A percentile compares a stretch with the other conserved stretches of the same genome.
Conservation (phyloP, 2,329 filamentous ascomycete genomes). For the Alternaria hordeiaustralica region DNA sequence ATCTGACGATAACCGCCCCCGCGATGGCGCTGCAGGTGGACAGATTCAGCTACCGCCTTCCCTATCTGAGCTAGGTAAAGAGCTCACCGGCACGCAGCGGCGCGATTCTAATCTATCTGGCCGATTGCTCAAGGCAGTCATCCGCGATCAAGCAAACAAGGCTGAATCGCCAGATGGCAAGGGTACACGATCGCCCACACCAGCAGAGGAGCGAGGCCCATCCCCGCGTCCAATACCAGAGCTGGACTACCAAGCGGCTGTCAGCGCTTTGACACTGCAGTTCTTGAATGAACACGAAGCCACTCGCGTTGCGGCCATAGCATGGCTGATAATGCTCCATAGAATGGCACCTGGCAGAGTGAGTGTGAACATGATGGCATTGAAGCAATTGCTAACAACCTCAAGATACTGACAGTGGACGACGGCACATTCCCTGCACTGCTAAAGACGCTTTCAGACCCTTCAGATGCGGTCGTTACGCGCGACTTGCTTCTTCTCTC, state of each 20-base stretch:
- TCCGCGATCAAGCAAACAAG: conserved; percentile 41
- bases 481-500: conserved; percentile 92
- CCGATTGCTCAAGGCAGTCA: conserved; percentile 43
- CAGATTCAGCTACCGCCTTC: conserved; percentile 53
- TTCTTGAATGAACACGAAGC: conserved; percentile 98
- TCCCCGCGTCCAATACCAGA: conserved; percentile 62
- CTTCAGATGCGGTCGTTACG: conserved; percentile 93
- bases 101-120: conserved; percentile 48
- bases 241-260: conserved; percentile 94
- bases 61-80: conserved; percentile 48
- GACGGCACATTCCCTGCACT: conserved; percentile 96
- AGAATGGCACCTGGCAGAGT: conserved; percentile 93
- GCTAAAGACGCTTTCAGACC: conserved; percentile 94
- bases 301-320: conserved; percentile 89
- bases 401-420: conserved; percentile 78
- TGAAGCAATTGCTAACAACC: conserved; percentile 12
- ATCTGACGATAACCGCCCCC: conserved; percentile 64
- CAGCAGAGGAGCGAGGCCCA: conserved; percentile 54
- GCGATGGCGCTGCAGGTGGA: conserved; percentile 50
- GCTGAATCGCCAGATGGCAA: conserved; percentile 33
- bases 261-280: conserved; percentile 88
- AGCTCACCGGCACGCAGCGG: conserved; percentile 50
- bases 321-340: conserved; percentile 98
- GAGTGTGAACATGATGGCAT: conserved; percentile 14
- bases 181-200: conserved; percentile 49